A percentile compares a stretch with the other conserved stretches of the same genome.
Conservation (phyloP, 495 filamentous ascomycete species). For the Xylaria bambusicola region DNA sequence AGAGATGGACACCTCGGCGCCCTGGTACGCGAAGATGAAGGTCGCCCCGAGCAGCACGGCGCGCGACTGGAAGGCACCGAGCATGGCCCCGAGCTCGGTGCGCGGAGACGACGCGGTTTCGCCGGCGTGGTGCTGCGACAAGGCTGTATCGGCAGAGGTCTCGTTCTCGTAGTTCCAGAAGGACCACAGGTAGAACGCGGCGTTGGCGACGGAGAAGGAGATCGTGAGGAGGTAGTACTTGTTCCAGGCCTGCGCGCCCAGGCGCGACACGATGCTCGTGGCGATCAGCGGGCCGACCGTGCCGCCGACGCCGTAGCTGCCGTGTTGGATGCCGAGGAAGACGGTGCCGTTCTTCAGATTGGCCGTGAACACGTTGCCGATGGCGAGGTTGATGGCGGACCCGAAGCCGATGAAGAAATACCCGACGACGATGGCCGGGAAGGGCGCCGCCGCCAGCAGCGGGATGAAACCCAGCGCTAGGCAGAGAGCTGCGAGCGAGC, state of each 20-base stretch:
- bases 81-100: constrained; percentile 29
- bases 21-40: constrained; percentile 83
- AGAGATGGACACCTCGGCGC: constrained; percentile 74
- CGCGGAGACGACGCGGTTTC: background rate
- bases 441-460: constrained; percentile 67
- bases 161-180: constrained; percentile 62
- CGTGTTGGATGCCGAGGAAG: constrained; percentile 65
- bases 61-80: constrained; percentile 52
- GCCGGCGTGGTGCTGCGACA: background rate
- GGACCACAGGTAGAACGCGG: constrained; percentile 54
- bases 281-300: constrained; percentile 70
- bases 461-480: constrained; percentile 58
- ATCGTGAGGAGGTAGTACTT: constrained; percentile 63
- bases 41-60: constrained; percentile 69
- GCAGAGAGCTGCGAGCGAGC: constrained; percentile 58
- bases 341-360: constrained; percentile 64
- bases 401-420: constrained; percentile 72
- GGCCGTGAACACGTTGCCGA: constrained; percentile 72
- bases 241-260: constrained; percentile 51
- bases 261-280: constrained; percentile 58
- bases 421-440: constrained; percentile 62
- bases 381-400: constrained; percentile 64
- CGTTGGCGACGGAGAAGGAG: constrained; percentile 50
- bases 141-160: constrained; percentile 12
- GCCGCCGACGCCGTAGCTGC: constrained; percentile 73